A percentile compares a stretch with the other conserved stretches of the same genome.
Evolutionary conservation across 495 filamentous ascomycete genomes (phyloP).

Genomic region (Podospora tetraspora): DNA sequence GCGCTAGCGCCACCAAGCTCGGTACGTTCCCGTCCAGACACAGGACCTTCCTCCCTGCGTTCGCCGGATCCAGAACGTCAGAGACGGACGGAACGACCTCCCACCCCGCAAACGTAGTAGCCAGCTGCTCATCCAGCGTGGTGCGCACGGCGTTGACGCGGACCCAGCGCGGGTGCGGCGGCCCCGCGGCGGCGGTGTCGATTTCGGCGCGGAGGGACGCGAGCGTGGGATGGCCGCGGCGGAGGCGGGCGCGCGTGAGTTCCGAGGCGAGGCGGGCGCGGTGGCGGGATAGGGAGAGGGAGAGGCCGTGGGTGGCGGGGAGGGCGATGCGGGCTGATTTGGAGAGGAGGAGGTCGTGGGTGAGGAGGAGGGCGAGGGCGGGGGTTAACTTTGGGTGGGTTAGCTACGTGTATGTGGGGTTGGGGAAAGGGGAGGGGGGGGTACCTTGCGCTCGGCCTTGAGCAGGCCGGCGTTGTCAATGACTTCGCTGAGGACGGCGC

Average conservation of each 20-base stretch:
- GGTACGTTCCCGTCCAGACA: slow-evolving; percentile 74
- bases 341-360: slow-evolving; percentile 78
- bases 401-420: not conserved
- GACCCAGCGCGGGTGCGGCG: slow-evolving; percentile 73
- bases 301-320: slow-evolving; percentile 68
- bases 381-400: slow-evolving; percentile 62
- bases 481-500: slow-evolving; percentile 73
- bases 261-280: slow-evolving; percentile 76
- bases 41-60: slow-evolving; percentile 20
- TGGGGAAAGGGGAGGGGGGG: not conserved
- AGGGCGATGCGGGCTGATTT: slow-evolving; percentile 70
- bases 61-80: slow-evolving; percentile 31
- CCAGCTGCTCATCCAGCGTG: slow-evolving; percentile 61
- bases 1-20: slow-evolving; percentile 73
- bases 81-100: slow-evolving; percentile 44
- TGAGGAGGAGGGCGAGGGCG: slow-evolving; percentile 69
- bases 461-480: slow-evolving; percentile 71
- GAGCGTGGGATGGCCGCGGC: slow-evolving; percentile 59
- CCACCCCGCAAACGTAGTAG: slow-evolving; percentile 60
- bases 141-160: slow-evolving; percentile 77
- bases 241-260: slow-evolving; percentile 70
- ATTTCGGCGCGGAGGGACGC: slow-evolving; percentile 58
- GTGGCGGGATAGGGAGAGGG: slow-evolving; percentile 67
- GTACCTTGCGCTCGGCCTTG: slow-evolving; percentile 74
- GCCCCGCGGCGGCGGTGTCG: slow-evolving; percentile 35